phyloP scores from a whole-genome alignment of 129 eudicot species.

The Tagetes erecta region DNA sequence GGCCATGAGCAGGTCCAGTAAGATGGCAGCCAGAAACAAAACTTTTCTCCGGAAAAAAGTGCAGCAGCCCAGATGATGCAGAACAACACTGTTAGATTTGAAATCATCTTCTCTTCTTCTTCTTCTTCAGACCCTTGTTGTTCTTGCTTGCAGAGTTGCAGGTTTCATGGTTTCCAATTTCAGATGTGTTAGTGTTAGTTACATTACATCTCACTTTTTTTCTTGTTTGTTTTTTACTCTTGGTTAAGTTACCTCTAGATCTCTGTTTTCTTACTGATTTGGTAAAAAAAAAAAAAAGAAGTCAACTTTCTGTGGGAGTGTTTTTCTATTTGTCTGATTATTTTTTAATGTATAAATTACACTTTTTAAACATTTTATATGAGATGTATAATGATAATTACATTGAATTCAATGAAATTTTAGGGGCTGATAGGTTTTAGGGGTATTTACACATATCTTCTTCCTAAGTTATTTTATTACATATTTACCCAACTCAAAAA shows the following conservation, averaged over 20 bases:
- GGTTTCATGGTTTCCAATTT: conserved; percentile 13
- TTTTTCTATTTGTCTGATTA: not conserved
- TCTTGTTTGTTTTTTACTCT: not conserved
- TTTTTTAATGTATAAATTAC: no score
- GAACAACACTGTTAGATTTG: conserved; percentile 61
- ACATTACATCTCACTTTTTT: not conserved
- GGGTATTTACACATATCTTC: no score
- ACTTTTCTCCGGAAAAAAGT: conserved; percentile 87
- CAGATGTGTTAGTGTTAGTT: not conserved
- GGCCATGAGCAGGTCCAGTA: conserved; percentile 81
- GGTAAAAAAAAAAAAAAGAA: not conserved
- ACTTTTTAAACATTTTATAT: no score
- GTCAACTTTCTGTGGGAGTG: not conserved
- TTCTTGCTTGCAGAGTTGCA: not conserved
- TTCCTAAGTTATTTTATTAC: no score
- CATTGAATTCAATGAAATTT: no score
- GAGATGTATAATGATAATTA: no score
- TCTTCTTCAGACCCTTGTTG: not conserved
- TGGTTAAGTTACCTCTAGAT: not conserved
- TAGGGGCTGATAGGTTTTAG: no score
- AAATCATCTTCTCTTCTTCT: conserved; percentile 32
- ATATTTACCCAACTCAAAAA: no score
- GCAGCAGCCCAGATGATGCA: conserved; percentile 66
- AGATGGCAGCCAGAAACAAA: conserved; percentile 62
- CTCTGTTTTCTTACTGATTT: not conserved